A percentile compares a stretch with the other conserved stretches of the same genome.
Evolutionary conservation across 495 filamentous ascomycete genomes (phyloP).

Genomic region (Penicillium longicatenatum): DNA sequence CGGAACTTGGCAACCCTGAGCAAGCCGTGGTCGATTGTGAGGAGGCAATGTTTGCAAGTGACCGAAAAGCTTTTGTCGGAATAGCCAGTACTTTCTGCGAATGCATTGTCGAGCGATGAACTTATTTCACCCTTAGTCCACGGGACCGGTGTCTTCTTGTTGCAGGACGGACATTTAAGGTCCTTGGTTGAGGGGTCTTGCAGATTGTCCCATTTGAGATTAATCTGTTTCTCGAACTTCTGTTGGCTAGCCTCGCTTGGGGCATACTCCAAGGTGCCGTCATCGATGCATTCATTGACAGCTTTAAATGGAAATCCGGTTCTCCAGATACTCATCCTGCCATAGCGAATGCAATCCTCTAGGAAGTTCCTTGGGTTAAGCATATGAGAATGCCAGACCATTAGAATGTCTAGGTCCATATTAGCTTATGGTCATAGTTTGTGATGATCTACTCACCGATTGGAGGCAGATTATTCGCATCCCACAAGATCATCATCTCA

Average conservation of each 20-base stretch:
- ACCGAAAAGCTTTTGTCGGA: constrained; percentile 59
- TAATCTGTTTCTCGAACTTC: constrained; percentile 54
- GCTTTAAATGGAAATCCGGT: constrained; percentile 70
- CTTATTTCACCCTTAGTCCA: constrained; percentile 30
- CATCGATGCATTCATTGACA: constrained; percentile 64
- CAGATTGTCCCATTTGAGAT: constrained; percentile 59
- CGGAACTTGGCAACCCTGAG: constrained; percentile 57
- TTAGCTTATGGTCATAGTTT: constrained; percentile 2
- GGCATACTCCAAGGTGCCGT: constrained; percentile 60
- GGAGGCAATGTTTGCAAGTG: constrained; percentile 46
- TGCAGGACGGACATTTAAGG: constrained; percentile 61
- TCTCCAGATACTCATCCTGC: constrained; percentile 59
- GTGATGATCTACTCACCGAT: constrained; percentile 22
- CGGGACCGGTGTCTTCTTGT: constrained; percentile 10
- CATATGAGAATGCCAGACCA: constrained; percentile 88
- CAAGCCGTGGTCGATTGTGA: constrained; percentile 51
- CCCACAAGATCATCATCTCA: constrained; percentile 20
- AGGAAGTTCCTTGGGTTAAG: constrained; percentile 76
- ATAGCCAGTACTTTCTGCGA: constrained; percentile 48
- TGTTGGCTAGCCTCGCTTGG: constrained; percentile 44
- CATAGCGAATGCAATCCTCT: constrained; percentile 72
- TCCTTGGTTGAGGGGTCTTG: constrained; percentile 50
- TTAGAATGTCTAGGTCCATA: constrained; percentile 63
- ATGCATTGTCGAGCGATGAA: constrained; percentile 12
- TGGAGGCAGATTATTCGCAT: constrained; percentile 25